Base-by-base conservation (phyloP, 331 rosid species). In the Arachis monticola region DNA sequence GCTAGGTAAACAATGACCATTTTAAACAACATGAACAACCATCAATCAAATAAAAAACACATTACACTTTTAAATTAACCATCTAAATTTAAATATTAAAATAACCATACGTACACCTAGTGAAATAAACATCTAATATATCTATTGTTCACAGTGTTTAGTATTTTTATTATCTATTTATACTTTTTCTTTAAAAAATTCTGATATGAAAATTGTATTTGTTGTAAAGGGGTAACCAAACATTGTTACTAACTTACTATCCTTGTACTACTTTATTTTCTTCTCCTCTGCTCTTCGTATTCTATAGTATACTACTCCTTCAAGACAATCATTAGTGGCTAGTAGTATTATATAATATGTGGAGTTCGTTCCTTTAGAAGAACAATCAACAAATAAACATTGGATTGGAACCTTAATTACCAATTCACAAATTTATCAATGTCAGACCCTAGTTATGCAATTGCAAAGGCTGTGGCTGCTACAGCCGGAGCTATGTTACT, bases 391-490 rank as follows among this genome's bases (percentile, higher is more conserved):
- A 74, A 58, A 67, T 47, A 9, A 65, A 22, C 57, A 22, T 22
- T 22, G 27, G 27, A 57, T 35, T 60, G 57, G 53, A 63, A 38
- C 30, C 63, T 62, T 35, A 35, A 35, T 35, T 74, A 31, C 14
- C 40, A 56, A 5, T 60, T 42, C 9, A 57, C 27, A 70, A 51
- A 52, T 61, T 58, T 8, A 57, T 52, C 86, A 58, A 88, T 87
- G 93, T 69, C 84, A 17, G 7, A 51, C 17, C 48, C 77, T 0
- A 64, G 61, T 76, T 70, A 58, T 67, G 62, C 69, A 52, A 73
- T 87, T 77, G 86, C 73, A 58, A 60, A 64, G 74, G 89, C 87
- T 35, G 73, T 89, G 78, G 87, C 72, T 64, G 84, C 84, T 69
- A 81, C 97, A 51, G 86, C 90, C 13, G 80, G 82, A 47, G 60